phyloP scores from a whole-genome alignment of 2,329 filamentous ascomycete genomes.

The Trichophyton benhamiae region DNA sequence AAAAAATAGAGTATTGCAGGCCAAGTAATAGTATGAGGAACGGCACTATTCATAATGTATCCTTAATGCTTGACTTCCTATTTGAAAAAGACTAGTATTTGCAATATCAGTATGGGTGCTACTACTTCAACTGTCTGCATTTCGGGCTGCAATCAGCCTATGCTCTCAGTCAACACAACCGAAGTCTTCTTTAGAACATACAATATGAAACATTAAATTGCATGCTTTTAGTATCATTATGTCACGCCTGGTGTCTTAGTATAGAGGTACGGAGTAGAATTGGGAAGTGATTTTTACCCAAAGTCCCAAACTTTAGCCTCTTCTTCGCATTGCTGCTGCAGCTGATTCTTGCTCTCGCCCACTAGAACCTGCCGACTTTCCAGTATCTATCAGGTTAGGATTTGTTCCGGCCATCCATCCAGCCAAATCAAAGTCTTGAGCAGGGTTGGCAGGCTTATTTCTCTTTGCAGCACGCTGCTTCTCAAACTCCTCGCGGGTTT shows the following conservation, averaged over 20 bases:
- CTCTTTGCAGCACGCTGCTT: conserved; percentile 50
- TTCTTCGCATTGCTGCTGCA: not conserved
- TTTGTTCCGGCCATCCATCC: conserved; percentile 53
- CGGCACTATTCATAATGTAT: too few relatives aligned
- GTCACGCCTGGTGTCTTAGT: not conserved
- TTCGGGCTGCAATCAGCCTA: too few relatives aligned
- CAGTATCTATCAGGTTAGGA: conserved; percentile 20
- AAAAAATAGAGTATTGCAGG: too few relatives aligned
- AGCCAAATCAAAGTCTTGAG: conserved; percentile 56
- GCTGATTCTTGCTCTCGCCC: not conserved
- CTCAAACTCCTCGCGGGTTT: conserved; percentile 84
- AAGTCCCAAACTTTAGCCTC: conserved; percentile 1
- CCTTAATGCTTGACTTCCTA: too few relatives aligned
- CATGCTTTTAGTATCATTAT: too few relatives aligned
- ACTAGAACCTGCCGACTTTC: conserved; percentile 21
- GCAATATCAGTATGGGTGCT: too few relatives aligned
- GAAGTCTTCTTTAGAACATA: too few relatives aligned
- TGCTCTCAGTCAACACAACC: too few relatives aligned
- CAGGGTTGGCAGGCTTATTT: conserved; percentile 33
- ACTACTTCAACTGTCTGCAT: too few relatives aligned
- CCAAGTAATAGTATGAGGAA: too few relatives aligned
- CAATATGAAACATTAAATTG: too few relatives aligned
- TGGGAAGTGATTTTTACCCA: not conserved
- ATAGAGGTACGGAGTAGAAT: not conserved
- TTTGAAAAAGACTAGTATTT: too few relatives aligned